Conservation (phyloP, 768 basidiomycete genomes). For the Mycena kentingensis region DNA sequence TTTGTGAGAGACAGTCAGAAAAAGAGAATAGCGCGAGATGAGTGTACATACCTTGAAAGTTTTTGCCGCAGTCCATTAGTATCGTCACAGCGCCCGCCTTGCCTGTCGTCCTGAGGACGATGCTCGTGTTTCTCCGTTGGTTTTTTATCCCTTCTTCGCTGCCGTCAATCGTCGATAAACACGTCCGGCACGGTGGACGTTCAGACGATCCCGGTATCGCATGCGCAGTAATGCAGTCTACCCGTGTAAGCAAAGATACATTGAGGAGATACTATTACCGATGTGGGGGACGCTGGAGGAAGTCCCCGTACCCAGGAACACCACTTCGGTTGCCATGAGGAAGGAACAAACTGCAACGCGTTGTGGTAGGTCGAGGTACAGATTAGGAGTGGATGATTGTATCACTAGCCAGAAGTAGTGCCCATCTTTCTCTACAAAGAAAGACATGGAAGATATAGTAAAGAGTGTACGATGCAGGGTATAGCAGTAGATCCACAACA, state of each 20-base stretch:
- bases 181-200: slow-evolving; percentile 55
- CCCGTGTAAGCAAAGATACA: slow-evolving; percentile 47
- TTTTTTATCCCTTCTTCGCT: slow-evolving; percentile 79
- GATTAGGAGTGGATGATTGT: too few species aligned
- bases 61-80: slow-evolving; percentile 85
- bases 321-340: background rate
- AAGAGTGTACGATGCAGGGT: slow-evolving; percentile 17
- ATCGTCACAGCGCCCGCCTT: slow-evolving; percentile 60
- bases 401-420: too few species aligned
- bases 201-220: slow-evolving; percentile 36
- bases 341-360: too few species aligned
- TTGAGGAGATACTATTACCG: background rate
- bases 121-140: slow-evolving; percentile 80
- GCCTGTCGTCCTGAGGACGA: slow-evolving; percentile 53
- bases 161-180: slow-evolving; percentile 57
- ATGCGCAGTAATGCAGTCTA: slow-evolving; percentile 75
- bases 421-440: too few species aligned
- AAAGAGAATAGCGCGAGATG: slow-evolving; percentile 54
- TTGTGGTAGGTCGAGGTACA: too few species aligned
- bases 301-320: slow-evolving; percentile 14
- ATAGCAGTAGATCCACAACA: slow-evolving; percentile 16
- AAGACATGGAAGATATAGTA: background rate
- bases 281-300: slow-evolving; percentile 19
- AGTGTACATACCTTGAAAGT: slow-evolving; percentile 52
- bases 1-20: slow-evolving; percentile 1